phyloP scores from a whole-genome alignment of 805 yeast species.

The Saccharomycopsis guyanensis region DNA sequence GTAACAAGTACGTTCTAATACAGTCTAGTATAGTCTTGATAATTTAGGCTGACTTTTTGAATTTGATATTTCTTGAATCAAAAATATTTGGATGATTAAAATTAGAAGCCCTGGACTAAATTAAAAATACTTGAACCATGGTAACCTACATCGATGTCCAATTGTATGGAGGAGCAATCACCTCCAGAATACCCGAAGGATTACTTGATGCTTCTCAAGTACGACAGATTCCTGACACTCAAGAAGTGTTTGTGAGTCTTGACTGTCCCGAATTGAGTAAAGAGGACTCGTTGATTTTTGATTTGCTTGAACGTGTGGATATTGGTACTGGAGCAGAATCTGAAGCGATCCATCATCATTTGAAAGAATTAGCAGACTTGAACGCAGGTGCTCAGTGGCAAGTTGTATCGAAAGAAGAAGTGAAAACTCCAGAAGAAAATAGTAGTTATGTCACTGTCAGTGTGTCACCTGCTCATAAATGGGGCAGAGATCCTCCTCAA shows the following conservation, averaged over 20 bases:
- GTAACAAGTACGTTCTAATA: no score
- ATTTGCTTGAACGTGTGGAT: conserved; percentile 32
- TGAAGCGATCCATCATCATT: conserved; percentile 43
- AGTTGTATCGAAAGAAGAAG: conserved; percentile 26
- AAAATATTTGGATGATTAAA: no score
- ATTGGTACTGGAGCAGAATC: conserved; percentile 25
- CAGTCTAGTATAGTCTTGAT: no score
- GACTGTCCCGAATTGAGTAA: conserved; percentile 24
- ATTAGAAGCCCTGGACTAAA: no score
- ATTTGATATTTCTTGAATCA: no score
- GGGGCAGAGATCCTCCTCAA: conserved; percentile 36
- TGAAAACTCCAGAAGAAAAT: conserved; percentile 6
- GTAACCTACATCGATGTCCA: conserved; percentile 3
- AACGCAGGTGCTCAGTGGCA: conserved; percentile 24
- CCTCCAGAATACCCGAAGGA: conserved; percentile 47
- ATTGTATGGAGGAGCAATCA: conserved; percentile 80
- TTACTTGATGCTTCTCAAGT: conserved; percentile 70
- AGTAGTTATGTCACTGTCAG: conserved; percentile 31
- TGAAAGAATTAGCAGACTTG: conserved; percentile 44
- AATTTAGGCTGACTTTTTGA: no score
- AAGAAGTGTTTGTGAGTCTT: conserved; percentile 71
- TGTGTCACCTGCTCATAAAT: conserved; percentile 40
- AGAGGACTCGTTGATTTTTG: conserved; percentile 32
- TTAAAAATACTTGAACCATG: no score
- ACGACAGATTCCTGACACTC: conserved; percentile 87